Evolutionary conservation across 108 stramenopile genomes (phyloP).

Genomic region (Cyclotella cryptica): DNA sequence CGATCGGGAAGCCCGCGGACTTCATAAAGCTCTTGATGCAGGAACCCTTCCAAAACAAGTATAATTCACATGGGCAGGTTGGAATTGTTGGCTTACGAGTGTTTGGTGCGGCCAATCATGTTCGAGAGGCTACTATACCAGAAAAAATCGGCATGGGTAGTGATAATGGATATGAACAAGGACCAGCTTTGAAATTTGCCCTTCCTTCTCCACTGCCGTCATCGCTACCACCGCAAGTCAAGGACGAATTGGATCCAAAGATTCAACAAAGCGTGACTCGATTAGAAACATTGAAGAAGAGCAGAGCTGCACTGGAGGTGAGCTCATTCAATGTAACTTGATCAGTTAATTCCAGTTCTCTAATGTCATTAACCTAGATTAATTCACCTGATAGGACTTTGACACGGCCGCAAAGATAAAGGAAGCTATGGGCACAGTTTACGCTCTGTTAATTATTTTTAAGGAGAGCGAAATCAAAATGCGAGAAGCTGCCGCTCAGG

Average conservation of each 20-base stretch:
- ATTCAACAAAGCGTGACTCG: conserved; percentile 38
- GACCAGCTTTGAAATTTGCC: background rate
- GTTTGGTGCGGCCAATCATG: conserved; percentile 17
- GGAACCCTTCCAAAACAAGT: conserved; percentile 37
- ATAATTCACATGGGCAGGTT: conserved; percentile 56
- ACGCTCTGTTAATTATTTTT: conserved; percentile 41
- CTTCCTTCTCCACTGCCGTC: background rate
- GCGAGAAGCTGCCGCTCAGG: conserved; percentile 43
- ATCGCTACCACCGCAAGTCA: conserved; percentile 40
- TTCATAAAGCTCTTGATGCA: conserved; percentile 50
- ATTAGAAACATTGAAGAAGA: conserved; percentile 51
- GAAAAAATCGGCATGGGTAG: background rate
- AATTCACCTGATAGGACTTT: conserved; percentile 39
- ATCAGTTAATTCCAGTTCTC: background rate
- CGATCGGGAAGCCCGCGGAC: conserved; percentile 37
- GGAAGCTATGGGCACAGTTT: conserved; percentile 40
- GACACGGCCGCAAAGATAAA: conserved; percentile 52
- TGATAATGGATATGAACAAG: background rate
- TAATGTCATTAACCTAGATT: background rate
- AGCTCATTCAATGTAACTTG: background rate
- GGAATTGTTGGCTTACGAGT: conserved; percentile 52
- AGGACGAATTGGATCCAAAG: conserved; percentile 45
- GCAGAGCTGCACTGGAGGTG: conserved; percentile 43
- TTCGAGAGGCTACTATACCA: no score
- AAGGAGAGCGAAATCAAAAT: conserved; percentile 48